Evolutionary conservation across 106 monocot genomes (phyloP), one percentile per base, ranked within the genome.

Genomic region (Hemerocallis citrina): DNA sequence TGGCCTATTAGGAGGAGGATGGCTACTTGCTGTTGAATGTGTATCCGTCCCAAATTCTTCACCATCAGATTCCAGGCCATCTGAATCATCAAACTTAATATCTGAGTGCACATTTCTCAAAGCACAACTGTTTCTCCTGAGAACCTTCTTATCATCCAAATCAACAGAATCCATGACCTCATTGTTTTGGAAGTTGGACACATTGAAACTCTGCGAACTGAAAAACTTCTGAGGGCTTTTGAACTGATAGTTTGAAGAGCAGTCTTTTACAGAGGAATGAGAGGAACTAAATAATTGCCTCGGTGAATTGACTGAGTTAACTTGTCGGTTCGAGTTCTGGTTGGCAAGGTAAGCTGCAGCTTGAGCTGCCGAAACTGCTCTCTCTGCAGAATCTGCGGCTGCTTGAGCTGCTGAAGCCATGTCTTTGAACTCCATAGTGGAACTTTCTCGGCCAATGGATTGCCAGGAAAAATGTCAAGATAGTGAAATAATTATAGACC

Each of bases 11-110:
- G 79, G 88, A 33, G 83, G 88, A 3, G 54, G 73, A 15, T 15
- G 71, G 17, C 44, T 52, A 42, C 42, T 51, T 14, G 12, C 16
- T 21, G 43, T 14, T 34, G 28, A 42, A 29, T 31, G 36, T 9
- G 13, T 20, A 34, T 70, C 59, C 28, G 30, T 20, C 24, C 57
- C 61, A 32, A 44, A 4, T 28, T 75, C 82, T 37, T 77, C 79
- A 7, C 19, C 39, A 4, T 78, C 85, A 34, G 89, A 85, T 31
- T 74, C 70, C 12, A 70, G 56, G 30, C 75, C 93, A 71, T 94
- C 89, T 20, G 95, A 90, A 25, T 90, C 95, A 72, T 95, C 95
- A 74, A 90, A 90, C 41, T 60, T 83, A 33, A 89, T 86, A 48
- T 77, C 76, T 16, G 73, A 60, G 59, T 68, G 28, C n/a, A 61